Evolutionary conservation across 352 stramenopile genomes (phyloP), one percentile per base, ranked within the genome.

Genomic region (Halophytophthora polymorphica): DNA sequence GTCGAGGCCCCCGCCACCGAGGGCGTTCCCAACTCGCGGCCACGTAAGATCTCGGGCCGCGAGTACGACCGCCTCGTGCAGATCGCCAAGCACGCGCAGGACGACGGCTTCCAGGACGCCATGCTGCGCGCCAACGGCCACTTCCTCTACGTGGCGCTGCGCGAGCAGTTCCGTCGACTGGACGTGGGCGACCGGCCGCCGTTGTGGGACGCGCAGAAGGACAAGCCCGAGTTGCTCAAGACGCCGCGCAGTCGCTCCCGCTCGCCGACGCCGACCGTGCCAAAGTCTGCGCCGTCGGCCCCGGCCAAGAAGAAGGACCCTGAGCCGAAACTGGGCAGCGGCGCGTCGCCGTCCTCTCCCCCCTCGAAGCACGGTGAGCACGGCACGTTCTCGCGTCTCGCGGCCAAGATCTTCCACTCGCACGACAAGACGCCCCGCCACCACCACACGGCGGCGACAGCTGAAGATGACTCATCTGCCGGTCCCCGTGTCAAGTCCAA

Each of bases 61-160:
- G 64, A 77, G 28, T 74, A 77, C 25, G 57, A 64, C 18, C 56
- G 68, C 23, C 50, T 77, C n/a, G 61, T 74, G 1, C 68, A 77
- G 29, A 71, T 77, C 45, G 68, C 61, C 40, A 77, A 77, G 35
- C 60, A 68, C 11, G 64, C 68, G 15, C 68, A 77, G 47, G 54
- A 69, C 15, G 45, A 67, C 3, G 57, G 33, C 1, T 77, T 77
- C 40, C 68, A 77, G 53, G 55, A 67, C 14, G 68, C 68, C 17
- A 77, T 77, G 68, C 50, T 63, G 28, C 50, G 42, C 31, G 64
- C 61, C 11, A 70, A 72, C 22, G 68, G 64, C 11, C 43, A 67
- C n/a, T 54, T 70, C 34, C 60, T 77, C 25, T 77, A 77, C 39
- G 21, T 23, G 28, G 72, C 61, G 33, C 61, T 77, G 25, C 54